Base-by-base conservation (phyloP, 495 filamentous ascomycete species). In the Penicillium goetzii region DNA sequence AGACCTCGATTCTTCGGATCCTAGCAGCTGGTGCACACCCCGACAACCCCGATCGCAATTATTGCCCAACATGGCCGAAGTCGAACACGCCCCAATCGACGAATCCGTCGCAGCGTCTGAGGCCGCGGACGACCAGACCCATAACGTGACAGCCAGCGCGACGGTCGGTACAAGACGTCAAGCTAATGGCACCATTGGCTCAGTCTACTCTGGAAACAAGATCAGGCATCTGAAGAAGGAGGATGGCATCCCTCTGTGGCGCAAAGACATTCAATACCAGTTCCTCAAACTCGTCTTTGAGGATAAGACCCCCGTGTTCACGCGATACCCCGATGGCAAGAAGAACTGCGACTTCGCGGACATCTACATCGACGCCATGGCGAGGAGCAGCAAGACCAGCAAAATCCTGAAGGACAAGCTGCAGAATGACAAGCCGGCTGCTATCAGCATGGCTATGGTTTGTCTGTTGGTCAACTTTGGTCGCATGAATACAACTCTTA, bases 391-490 rank as follows among this genome's bases (percentile, higher is more conserved):
- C 84, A 99, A 99, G 81, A 97, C 93, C 32, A 98, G 95, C 79
- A 97, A 98, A 77, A 96, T 99, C 62, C 83, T 99, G 56, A 91
- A 96, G 72, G 95, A 99, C 68, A 99, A 99, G 81, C 85, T 99
- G 66, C 87, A 97, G 69, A 94, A 87, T 69, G 95, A 98, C 73
- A 89, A 92, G 68, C 87, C 90, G 59, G 92, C 92, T 47, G 95
- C 96, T 32, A 90, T 96, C 73, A 92, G 90, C 71, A 99, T 99
- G 96, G 95, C 95, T 10, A 99, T 99, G 95, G 92, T 99, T 61
- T 99, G 95, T 80, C 78, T 99, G 70, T 80, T 99, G 71, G 95
- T 99, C 69, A 99, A 99, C 73, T 89, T 99, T 64, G 95, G 95
- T 47, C 84, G 95, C 61, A 99, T 99, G 96, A 99, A 99, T 76